Evolutionary conservation across 352 stramenopile species (phyloP).

Genomic region (Phytopythium boreale): DNA sequence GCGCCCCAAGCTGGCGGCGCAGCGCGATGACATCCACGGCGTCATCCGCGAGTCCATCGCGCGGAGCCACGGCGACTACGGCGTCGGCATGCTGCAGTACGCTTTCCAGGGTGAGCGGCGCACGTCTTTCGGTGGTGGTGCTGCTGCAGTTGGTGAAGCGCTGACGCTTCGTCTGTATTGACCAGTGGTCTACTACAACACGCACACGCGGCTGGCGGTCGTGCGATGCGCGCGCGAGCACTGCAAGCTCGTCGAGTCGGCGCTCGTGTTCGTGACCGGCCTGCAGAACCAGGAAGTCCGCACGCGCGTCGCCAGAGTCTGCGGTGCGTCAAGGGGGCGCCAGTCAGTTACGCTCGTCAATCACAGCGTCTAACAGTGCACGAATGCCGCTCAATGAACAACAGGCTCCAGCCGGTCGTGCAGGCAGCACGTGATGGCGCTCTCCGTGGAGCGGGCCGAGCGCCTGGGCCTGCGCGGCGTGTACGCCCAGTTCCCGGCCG

Average conservation of each 20-base stretch:
- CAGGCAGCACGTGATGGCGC: conserved; percentile 43
- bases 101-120: conserved; percentile 61
- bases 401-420: conserved; percentile 55
- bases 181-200: conserved; percentile 67
- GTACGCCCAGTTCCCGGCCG: conserved; percentile 38
- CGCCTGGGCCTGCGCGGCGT: conserved; percentile 27
- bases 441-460: conserved; percentile 49
- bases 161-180: background rate
- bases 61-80: conserved; percentile 69
- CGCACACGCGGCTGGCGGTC: conserved; percentile 44
- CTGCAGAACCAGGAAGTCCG: conserved; percentile 55
- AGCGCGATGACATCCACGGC: conserved; percentile 54
- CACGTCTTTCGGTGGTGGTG: no score
- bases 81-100: conserved; percentile 62
- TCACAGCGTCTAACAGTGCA: background rate
- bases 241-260: conserved; percentile 72
- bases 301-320: conserved; percentile 61
- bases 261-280: conserved; percentile 69
- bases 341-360: background rate
- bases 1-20: conserved; percentile 36
- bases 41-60: conserved; percentile 64
- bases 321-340: conserved; percentile 53
- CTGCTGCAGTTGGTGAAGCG: background rate
- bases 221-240: conserved; percentile 67
- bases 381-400: no score